phyloP scores from a whole-genome alignment of 352 stramenopile genomes.

The Phytophthora pisi region DNA sequence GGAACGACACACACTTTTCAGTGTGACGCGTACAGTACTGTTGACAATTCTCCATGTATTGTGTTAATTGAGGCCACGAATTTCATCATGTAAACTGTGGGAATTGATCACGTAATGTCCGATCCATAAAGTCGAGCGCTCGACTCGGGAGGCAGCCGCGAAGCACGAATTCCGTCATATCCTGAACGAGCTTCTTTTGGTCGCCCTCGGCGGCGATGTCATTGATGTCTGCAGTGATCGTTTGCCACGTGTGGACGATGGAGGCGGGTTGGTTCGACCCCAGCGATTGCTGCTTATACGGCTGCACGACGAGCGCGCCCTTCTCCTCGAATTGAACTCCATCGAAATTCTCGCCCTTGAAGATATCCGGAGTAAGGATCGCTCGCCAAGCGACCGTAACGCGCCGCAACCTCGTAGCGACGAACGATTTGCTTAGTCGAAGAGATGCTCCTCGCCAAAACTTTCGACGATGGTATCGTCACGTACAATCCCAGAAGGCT shows the following conservation, averaged over 20 bases:
- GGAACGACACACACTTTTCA: conserved; percentile 11
- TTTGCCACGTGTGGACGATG: conserved; percentile 49
- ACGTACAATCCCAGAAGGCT: conserved; percentile 5
- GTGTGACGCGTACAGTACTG: conserved; percentile 10
- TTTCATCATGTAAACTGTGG: background rate
- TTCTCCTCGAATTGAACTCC: conserved; percentile 53
- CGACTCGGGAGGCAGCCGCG: conserved; percentile 24
- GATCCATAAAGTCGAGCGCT: conserved; percentile 45
- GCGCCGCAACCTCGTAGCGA: conserved; percentile 40
- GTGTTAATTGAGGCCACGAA: background rate
- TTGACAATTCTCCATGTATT: background rate
- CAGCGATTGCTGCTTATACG: conserved; percentile 11
- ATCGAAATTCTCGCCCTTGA: conserved; percentile 41
- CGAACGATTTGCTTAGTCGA: conserved; percentile 51
- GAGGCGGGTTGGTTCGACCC: conserved; percentile 9
- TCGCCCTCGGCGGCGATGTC: background rate
- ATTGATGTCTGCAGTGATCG: conserved; percentile 34
- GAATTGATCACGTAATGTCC: conserved; percentile 26
- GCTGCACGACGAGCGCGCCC: conserved; percentile 59
- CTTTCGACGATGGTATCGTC: conserved; percentile 65
- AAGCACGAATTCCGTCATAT: conserved; percentile 41
- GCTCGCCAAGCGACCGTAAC: conserved; percentile 50
- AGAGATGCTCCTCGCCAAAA: conserved; percentile 49
- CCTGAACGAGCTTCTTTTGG: conserved; percentile 30
- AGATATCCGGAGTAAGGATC: conserved; percentile 49